Evolutionary conservation across 2,329 filamentous ascomycete species (phyloP).

Genomic region (Alternaria sp.): DNA sequence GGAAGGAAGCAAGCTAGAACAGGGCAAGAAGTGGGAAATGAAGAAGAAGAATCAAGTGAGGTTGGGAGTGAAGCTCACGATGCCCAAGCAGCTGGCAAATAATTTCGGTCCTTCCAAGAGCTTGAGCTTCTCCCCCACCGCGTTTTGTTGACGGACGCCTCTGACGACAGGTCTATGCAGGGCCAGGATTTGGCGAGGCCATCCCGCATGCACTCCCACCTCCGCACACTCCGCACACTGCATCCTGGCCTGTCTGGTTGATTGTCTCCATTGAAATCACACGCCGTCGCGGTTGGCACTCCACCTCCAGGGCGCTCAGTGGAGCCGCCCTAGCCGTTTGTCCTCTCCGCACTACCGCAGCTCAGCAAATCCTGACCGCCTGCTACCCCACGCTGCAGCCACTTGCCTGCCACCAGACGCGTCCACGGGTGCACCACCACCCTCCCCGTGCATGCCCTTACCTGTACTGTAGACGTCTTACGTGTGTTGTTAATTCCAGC

Average conservation of each 20-base stretch:
- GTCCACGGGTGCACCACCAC: background rate
- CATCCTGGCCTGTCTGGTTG: conserved; percentile 10
- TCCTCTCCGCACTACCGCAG: conserved; percentile 11
- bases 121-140: conserved; percentile 26
- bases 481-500: background rate
- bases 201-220: conserved; percentile 11
- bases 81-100: conserved; percentile 12
- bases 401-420: background rate
- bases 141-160: conserved; percentile 17
- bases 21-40: conserved; percentile 7
- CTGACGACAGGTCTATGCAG: conserved; percentile 36
- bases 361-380: conserved; percentile 16
- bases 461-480: background rate
- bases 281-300: conserved; percentile 22
- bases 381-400: conserved; percentile 9
- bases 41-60: conserved; percentile 4
- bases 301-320: conserved; percentile 25
- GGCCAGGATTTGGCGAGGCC: conserved; percentile 29
- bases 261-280: conserved; percentile 29
- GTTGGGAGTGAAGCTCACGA: conserved; percentile 7
- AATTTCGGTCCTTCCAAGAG: conserved; percentile 19
- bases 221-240: conserved; percentile 12
- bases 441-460: background rate
- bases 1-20: conserved; percentile 19
- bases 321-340: conserved; percentile 8